These are phyloP conservation scores for Phoenix dactylifera DNA, from an alignment of 176 grass and related monocot genomes.

Conservation along the genomic window DNA sequence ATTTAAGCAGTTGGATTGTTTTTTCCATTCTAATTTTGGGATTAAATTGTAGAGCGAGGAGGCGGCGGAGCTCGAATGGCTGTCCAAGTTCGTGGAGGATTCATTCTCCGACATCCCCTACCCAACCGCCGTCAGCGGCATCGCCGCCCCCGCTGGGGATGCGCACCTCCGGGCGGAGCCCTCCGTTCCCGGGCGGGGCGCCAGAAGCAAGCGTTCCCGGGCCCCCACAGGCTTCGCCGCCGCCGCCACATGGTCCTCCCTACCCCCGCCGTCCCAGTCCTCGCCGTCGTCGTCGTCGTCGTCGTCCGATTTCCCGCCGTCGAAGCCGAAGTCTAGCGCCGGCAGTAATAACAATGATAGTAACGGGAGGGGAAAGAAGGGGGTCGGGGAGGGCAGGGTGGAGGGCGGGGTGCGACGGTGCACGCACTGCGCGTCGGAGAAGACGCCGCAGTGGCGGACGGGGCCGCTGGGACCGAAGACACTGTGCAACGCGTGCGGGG, in stretches of 20 bases:
- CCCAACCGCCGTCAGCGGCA: slow-evolving; percentile 10
- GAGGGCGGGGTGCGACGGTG: slow-evolving; percentile 73
- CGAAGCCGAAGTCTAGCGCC: slow-evolving; percentile 20
- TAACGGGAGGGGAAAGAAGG: slow-evolving; percentile 36
- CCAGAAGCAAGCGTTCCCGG: slow-evolving; percentile 55
- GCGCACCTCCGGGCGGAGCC: slow-evolving; percentile 23
- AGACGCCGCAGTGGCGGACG: slow-evolving; percentile 98
- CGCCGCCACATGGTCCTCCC: slow-evolving; percentile 57
- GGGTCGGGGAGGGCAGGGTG: slow-evolving; percentile 22
- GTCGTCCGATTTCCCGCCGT: slow-evolving; percentile 73
- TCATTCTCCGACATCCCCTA: slow-evolving; percentile 92
- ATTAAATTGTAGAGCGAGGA: slow-evolving; percentile 61
- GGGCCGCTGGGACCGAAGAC: slow-evolving; percentile 93
- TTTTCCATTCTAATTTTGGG: no score
- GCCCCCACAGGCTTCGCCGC: slow-evolving; percentile 18
- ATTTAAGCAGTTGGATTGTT: no score
- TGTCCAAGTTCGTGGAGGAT: slow-evolving; percentile 97
- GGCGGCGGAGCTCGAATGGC: slow-evolving; percentile 96
- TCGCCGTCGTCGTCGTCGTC: slow-evolving; percentile 71
- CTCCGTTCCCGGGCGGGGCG: slow-evolving; percentile 41
- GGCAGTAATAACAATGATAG: neutral
- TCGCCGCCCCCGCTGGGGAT: slow-evolving; percentile 9
- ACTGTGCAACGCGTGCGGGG: slow-evolving; percentile 98
- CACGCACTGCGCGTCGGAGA: slow-evolving; percentile 98
- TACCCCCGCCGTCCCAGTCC: slow-evolving; percentile 22